phyloP scores from a whole-genome alignment of 352 stramenopile genomes.

The Pythium utonaiense region DNA sequence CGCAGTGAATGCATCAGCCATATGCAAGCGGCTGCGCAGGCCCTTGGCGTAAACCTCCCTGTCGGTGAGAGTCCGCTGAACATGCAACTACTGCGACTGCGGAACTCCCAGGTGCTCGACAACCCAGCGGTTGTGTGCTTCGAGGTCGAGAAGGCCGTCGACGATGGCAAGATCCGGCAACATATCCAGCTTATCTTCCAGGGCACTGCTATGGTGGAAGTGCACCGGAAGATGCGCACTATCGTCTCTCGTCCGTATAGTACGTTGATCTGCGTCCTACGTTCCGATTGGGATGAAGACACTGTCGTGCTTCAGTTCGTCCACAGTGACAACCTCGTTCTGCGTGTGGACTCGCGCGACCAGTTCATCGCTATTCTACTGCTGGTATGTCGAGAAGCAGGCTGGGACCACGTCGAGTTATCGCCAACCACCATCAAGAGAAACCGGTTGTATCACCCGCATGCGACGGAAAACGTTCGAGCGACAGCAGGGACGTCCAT shows the following conservation, averaged over 20 bases:
- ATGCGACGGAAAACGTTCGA: slow-evolving; percentile 29
- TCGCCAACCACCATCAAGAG: slow-evolving; percentile 38
- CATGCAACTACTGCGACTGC: slow-evolving; percentile 50
- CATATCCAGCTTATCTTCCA: slow-evolving; percentile 71
- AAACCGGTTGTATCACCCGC: slow-evolving; percentile 59
- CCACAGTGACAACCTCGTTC: slow-evolving; percentile 47
- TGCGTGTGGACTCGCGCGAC: slow-evolving; percentile 53
- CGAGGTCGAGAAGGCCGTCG: slow-evolving; percentile 49
- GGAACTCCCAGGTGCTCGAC: slow-evolving; percentile 53
- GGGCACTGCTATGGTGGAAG: slow-evolving; percentile 50
- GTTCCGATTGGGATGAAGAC: slow-evolving; percentile 47
- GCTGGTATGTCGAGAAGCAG: slow-evolving; percentile 55
- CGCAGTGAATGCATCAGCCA: slow-evolving; percentile 57
- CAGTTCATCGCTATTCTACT: slow-evolving; percentile 66
- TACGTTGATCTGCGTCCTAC: slow-evolving; percentile 47
- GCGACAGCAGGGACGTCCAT: slow-evolving; percentile 31
- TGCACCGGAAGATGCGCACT: slow-evolving; percentile 53
- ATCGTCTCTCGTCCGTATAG: slow-evolving; percentile 58
- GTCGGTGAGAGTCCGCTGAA: slow-evolving; percentile 40
- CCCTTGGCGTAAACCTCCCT: slow-evolving; percentile 39
- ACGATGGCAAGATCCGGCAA: slow-evolving; percentile 38
- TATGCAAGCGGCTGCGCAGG: slow-evolving; percentile 42
- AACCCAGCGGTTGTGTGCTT: slow-evolving; percentile 60
- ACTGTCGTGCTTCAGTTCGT: slow-evolving; percentile 66
- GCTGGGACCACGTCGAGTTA: slow-evolving; percentile 49